Conservation (phyloP, 495 filamentous ascomycete genomes). For the Chaetomium fimeti region DNA sequence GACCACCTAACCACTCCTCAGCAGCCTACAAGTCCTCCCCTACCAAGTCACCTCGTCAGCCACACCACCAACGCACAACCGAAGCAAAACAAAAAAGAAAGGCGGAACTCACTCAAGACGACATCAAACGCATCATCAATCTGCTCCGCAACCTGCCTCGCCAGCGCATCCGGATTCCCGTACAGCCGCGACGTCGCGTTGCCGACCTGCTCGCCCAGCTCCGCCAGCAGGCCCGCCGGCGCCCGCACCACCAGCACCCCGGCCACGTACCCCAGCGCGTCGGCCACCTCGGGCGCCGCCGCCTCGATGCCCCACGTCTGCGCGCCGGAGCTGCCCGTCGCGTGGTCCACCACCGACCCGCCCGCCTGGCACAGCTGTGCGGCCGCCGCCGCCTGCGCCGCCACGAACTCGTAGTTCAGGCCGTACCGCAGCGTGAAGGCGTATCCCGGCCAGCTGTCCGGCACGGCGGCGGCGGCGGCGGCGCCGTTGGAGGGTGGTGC, state of each 20-base stretch:
- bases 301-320: neutral
- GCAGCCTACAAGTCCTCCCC: no score
- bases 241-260: neutral
- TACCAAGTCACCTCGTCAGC: no score
- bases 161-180: neutral
- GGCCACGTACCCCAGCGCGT: neutral
- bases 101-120: neutral
- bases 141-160: neutral
- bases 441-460: neutral
- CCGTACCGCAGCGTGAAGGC: neutral
- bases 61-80: no score
- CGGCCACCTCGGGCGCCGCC: neutral
- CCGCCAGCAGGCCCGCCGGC: neutral
- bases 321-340: neutral
- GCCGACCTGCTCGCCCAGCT: neutral
- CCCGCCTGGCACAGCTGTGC: neutral
- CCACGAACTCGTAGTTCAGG: neutral
- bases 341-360: neutral
- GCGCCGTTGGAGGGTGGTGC: no score
- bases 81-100: neutral
- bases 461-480: no score
- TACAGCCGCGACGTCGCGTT: neutral
- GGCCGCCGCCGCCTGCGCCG: neutral
- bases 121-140: conserved; percentile 1
- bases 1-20: no score